phyloP scores from a whole-genome alignment of 139 green algal genomes.

The Chlorella vulgaris region DNA sequence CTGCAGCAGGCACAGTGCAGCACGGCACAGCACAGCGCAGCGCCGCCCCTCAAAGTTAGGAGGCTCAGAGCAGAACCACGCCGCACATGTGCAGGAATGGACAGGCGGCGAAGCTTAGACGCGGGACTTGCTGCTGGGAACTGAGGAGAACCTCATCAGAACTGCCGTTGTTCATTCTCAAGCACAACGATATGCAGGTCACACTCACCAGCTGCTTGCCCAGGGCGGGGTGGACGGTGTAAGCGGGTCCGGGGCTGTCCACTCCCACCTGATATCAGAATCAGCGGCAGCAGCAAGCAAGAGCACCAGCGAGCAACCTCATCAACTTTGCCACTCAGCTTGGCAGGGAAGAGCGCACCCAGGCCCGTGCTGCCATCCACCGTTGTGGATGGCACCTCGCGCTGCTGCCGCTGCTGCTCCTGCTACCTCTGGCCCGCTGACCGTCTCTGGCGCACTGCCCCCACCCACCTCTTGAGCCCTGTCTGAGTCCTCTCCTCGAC shows the following conservation, averaged over 20 bases:
- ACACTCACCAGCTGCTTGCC: conserved; percentile 34
- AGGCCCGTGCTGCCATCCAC: neutral
- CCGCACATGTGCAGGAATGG: too few species aligned
- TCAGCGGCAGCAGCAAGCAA: neutral
- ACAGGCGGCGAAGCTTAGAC: too few species aligned
- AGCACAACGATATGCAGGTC: too few species aligned
- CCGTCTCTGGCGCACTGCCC: neutral
- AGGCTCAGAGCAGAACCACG: too few species aligned
- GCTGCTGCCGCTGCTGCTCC: neutral
- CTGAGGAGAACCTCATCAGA: too few species aligned
- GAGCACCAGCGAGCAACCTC: neutral
- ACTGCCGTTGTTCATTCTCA: too few species aligned
- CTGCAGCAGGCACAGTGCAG: neutral
- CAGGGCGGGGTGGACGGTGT: conserved; percentile 27
- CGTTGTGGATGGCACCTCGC: neutral
- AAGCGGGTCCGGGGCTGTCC: conserved; percentile 34
- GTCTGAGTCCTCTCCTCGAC: too few species aligned
- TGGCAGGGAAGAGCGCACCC: neutral
- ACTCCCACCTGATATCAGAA: conserved; percentile 10
- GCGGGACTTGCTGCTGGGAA: too few species aligned
- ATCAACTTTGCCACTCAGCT: neutral
- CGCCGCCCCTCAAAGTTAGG: too few species aligned
- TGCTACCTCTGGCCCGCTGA: too few species aligned
- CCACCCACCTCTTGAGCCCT: too few species aligned
- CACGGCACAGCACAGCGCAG: too few species aligned